phyloP scores from a whole-genome alignment of 176 grass and related monocot species.

The Tillandsia fasciculata region DNA sequence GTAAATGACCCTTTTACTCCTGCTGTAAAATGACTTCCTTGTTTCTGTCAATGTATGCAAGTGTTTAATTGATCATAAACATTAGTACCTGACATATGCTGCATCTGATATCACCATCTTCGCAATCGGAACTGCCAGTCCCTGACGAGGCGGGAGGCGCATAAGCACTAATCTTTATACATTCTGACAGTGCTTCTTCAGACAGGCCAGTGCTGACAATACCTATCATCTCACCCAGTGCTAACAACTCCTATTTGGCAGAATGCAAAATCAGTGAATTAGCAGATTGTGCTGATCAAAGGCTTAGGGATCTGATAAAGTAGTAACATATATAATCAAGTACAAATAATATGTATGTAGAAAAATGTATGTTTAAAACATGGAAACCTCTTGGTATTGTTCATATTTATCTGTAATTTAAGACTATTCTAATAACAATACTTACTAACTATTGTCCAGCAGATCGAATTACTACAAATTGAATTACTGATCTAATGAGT shows the following conservation, averaged over 20 bases:
- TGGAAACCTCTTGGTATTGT: no score
- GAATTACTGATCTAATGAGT: no score
- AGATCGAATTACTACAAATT: no score
- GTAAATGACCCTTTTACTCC: no score
- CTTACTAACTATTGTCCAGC: no score
- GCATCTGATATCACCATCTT: constrained; percentile 66
- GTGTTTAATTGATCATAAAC: background rate
- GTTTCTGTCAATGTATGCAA: no score
- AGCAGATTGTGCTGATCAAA: background rate
- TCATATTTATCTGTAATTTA: background rate
- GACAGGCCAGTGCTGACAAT: constrained; percentile 80
- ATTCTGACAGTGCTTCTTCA: constrained; percentile 44
- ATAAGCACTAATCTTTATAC: constrained; percentile 49
- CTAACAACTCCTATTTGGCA: constrained; percentile 56
- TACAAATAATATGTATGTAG: no score
- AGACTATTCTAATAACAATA: background rate
- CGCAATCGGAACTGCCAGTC: background rate
- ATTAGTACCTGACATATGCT: constrained; percentile 79
- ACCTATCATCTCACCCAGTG: constrained; percentile 63
- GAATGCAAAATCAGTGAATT: background rate
- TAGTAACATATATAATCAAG: background rate
- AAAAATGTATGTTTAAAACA: no score
- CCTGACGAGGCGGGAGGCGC: constrained; percentile 8
- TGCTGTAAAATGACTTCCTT: no score
- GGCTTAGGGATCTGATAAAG: constrained; percentile 9